Conservation (phyloP, 805 yeast species). For the Ogataea naganishii region DNA sequence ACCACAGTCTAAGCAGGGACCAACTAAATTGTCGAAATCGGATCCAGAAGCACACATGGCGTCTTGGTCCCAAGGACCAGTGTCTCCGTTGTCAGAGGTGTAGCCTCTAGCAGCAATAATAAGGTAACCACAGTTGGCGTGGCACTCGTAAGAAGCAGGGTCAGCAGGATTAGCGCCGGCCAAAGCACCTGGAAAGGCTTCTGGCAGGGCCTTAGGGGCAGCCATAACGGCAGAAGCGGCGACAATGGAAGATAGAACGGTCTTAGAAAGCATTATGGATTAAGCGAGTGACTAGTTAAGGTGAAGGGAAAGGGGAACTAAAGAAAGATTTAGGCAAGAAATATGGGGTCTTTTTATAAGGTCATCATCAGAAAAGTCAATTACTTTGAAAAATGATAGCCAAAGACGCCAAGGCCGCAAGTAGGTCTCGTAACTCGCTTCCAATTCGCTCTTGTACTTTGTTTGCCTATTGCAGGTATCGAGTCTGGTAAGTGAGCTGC, state of each 20-base stretch:
- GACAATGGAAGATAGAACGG: constrained; percentile 7
- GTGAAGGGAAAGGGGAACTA: too few relatives aligned
- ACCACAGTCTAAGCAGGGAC: constrained; percentile 30
- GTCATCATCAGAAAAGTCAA: too few relatives aligned
- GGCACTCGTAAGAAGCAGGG: constrained; percentile 22
- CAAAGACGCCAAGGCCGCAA: too few relatives aligned
- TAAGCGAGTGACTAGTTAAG: constrained; percentile 3
- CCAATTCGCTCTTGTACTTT: too few relatives aligned
- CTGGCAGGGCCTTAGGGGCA: constrained; percentile 19
- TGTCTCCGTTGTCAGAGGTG: constrained; percentile 11
- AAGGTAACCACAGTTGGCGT: constrained; percentile 25
- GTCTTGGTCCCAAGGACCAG: constrained; percentile 21
- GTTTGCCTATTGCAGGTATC: too few relatives aligned
- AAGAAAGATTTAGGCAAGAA: too few relatives aligned
- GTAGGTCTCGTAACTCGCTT: too few relatives aligned
- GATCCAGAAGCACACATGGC: constrained; percentile 24
- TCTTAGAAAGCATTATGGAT: constrained; percentile 3
- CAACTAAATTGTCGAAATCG: constrained; percentile 19
- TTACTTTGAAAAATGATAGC: too few relatives aligned
- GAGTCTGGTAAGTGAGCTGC: too few relatives aligned
- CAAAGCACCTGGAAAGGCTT: constrained; percentile 17
- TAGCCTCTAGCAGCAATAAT: constrained; percentile 23
- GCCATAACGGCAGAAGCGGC: constrained; percentile 14
- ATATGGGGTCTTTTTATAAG: too few relatives aligned
- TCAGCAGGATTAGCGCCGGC: constrained; percentile 19